phyloP scores from a whole-genome alignment of 805 yeast genomes.

The Komagataella populi region DNA sequence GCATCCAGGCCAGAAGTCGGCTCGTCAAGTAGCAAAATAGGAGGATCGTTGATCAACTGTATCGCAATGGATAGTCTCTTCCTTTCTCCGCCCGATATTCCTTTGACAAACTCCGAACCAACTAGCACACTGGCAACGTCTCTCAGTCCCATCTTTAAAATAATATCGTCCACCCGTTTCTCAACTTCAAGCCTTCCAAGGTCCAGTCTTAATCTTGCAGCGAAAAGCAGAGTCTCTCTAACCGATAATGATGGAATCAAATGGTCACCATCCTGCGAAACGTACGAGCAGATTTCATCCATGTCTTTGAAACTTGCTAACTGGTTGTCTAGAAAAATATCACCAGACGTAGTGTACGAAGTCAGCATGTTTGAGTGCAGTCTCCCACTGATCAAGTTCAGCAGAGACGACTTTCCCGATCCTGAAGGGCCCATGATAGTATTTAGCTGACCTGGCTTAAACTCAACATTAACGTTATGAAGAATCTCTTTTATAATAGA shows the following conservation, averaged over 20 bases:
- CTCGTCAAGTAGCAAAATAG: conserved; percentile 64
- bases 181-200: conserved; percentile 25
- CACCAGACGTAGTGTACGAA: conserved; percentile 23
- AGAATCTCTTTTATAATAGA: conserved; percentile 18
- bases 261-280: conserved; percentile 70
- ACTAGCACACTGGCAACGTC: conserved; percentile 70
- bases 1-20: conserved; percentile 87
- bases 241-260: conserved; percentile 63
- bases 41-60: conserved; percentile 62
- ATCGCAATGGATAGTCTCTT: conserved; percentile 74
- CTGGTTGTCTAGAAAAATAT: conserved; percentile 25
- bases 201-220: conserved; percentile 51
- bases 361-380: conserved; percentile 20
- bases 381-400: conserved; percentile 52
- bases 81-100: conserved; percentile 71
- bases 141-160: conserved; percentile 50
- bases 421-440: conserved; percentile 80
- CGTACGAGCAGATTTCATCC: conserved; percentile 51
- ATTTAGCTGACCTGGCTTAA: conserved; percentile 43
- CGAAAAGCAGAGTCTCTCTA: conserved; percentile 58
- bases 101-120: conserved; percentile 46
- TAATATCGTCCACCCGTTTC: conserved; percentile 36
- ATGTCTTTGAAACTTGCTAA: conserved; percentile 11
- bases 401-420: conserved; percentile 59
- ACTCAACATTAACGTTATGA: conserved; percentile 32